Evolutionary conservation across 345 rosid genomes (phyloP).

Genomic region (Physaria fendleri): DNA sequence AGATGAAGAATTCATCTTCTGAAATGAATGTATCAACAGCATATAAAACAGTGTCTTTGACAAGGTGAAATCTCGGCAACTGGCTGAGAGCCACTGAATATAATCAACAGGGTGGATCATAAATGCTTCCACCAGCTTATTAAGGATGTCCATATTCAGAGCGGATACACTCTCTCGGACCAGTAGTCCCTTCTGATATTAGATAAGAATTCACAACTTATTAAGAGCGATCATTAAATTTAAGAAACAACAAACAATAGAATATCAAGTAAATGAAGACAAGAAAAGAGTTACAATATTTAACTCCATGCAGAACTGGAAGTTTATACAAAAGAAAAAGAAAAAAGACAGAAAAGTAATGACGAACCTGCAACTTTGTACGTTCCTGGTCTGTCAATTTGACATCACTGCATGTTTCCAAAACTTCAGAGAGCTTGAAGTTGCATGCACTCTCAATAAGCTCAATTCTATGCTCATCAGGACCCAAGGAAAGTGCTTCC

Average conservation of each 20-base stretch:
- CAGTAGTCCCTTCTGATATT: slow-evolving; percentile 35
- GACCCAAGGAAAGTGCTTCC: slow-evolving; percentile 37
- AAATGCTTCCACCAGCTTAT: slow-evolving; percentile 51
- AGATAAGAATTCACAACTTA: slow-evolving; percentile 11
- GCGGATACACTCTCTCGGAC: slow-evolving; percentile 37
- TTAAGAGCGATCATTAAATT: not conserved
- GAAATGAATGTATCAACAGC: slow-evolving; percentile 64
- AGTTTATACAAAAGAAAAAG: no score
- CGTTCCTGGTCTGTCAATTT: slow-evolving; percentile 28
- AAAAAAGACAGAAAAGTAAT: not conserved
- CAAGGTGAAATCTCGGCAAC: slow-evolving; percentile 38
- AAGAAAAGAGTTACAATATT: not conserved
- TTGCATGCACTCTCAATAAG: slow-evolving; percentile 42
- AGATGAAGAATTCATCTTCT: slow-evolving; percentile 19
- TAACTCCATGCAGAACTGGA: not conserved
- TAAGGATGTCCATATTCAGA: slow-evolving; percentile 53
- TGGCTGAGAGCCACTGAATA: slow-evolving; percentile 50
- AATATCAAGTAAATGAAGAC: not conserved
- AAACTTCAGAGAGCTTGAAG: slow-evolving; percentile 38
- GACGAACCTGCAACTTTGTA: slow-evolving; percentile 28
- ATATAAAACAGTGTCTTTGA: slow-evolving; percentile 67
- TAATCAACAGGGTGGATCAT: slow-evolving; percentile 40
- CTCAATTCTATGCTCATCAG: slow-evolving; percentile 48
- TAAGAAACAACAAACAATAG: not conserved
- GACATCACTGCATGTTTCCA: slow-evolving; percentile 21